These are phyloP conservation scores for Suillus americanus DNA, from an alignment of 768 basidiomycete species.

Conservation along the genomic window DNA sequence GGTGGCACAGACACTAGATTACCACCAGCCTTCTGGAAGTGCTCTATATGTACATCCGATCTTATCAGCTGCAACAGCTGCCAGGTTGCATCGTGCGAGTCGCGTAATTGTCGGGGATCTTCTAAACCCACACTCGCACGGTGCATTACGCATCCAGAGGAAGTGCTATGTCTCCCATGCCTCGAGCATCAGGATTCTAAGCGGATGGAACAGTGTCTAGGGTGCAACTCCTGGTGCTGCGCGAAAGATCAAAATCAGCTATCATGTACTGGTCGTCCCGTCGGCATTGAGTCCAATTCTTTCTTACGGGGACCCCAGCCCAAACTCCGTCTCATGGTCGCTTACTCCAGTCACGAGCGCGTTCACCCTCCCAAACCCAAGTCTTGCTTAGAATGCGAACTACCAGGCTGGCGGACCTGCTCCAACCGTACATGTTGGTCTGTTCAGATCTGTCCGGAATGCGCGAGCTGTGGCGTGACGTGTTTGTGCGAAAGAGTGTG, in stretches of 20 bases:
- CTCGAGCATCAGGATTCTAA: neutral
- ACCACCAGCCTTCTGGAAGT: neutral
- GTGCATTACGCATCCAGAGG: neutral
- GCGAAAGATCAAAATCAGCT: neutral
- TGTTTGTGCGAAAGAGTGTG: neutral
- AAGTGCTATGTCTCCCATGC: neutral
- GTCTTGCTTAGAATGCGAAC: neutral
- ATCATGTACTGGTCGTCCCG: neutral
- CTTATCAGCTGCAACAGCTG: neutral
- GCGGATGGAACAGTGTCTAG: neutral
- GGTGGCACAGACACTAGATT: neutral
- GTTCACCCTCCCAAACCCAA: neutral
- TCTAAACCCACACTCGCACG: neutral
- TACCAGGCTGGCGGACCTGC: neutral
- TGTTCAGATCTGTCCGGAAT: neutral
- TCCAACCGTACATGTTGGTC: neutral
- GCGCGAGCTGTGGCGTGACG: neutral
- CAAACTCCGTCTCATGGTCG: neutral
- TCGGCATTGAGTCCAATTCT: neutral
- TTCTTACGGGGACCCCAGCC: conserved; percentile 11
- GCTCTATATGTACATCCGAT: neutral
- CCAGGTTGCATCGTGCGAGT: neutral
- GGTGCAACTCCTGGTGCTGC: neutral
- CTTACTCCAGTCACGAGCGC: neutral
- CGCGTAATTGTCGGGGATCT: neutral